Percentiles rank a stretch among this genome's conserved stretches.
Evolutionary conservation across 371 early-diverging fungal species (phyloP).

Genomic region (Chytridium lagenaria): DNA sequence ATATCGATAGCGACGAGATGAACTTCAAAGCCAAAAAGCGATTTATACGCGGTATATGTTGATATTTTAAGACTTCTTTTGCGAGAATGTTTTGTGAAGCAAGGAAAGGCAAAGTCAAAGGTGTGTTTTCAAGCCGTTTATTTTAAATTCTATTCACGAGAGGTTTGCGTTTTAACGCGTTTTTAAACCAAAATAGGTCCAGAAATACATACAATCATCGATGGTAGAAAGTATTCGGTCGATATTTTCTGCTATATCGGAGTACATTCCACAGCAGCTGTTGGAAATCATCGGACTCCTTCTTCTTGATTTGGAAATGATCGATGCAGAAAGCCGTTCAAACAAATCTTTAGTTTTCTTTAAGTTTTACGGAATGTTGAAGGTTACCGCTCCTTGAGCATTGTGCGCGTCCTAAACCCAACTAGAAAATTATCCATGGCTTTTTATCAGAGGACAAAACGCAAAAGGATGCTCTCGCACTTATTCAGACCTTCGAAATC

Average conservation of each 20-base stretch:
- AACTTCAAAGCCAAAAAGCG: background rate
- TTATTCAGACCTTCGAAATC: background rate
- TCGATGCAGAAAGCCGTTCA: too few species aligned
- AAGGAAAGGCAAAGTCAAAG: background rate
- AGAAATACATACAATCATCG: background rate
- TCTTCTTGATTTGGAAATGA: background rate
- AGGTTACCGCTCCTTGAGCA: too few species aligned
- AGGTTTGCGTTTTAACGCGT: background rate
- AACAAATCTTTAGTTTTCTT: too few species aligned
- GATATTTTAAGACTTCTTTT: background rate
- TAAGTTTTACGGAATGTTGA: background rate
- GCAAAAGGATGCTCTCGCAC: background rate
- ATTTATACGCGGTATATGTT: background rate
- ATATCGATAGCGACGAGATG: background rate
- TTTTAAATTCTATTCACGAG: background rate
- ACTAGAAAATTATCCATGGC: background rate
- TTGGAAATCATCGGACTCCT: background rate
- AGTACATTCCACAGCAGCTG: background rate
- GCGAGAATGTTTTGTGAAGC: background rate
- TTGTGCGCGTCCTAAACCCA: too few species aligned
- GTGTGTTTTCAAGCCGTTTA: too few species aligned
- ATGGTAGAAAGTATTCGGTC: background rate
- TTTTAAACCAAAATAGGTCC: too few species aligned
- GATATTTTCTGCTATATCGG: background rate
- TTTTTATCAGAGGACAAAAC: background rate